Base-by-base conservation (phyloP, 352 stramenopile species). In the Phytopythium vexans region DNA sequence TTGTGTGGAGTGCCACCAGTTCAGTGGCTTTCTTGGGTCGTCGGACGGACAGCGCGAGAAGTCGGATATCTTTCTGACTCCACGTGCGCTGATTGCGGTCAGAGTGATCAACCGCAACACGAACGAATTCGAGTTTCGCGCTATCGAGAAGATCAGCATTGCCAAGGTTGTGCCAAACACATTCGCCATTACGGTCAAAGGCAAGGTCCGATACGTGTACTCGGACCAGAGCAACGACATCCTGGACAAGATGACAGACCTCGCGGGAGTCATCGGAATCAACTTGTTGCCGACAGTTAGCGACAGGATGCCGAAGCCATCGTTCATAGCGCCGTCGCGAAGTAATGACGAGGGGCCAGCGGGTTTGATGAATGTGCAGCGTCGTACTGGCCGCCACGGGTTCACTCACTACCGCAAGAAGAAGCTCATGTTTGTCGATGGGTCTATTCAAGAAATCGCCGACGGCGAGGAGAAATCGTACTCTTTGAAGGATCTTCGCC, bases 131-230 rank as follows among this genome's bases (percentile, higher is more conserved):
- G 80, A 91, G 49, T 93, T 79, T 37, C 70, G 78, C 6, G 62
- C 56, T 14, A 88, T 92, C 37, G 60, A 86, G 45, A 63, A 73
- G 33, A 61, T 91, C 31, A 71, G 60, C 14, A 49, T 76, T 37
- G 74, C 78, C 1, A 66, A 52, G 3, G 44, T 65, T 16, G 81
- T 74, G 15, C 72, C 68, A 21, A 82, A 91, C 41, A 71, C 73
- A 31, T 77, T 93, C n/a, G 69, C 82, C 0, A 46, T 93, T 8
- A 77, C 60, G 1, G 46, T 81, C 11, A 80, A 81, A 47, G 71
- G 70, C n/a, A 89, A 89, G 47, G 33, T 83, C 37, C 77, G 83
- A 48, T 91, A 88, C 46, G 53, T 93, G 11, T 91, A 91, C 50
- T 89, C 78, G 0, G 80, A 89, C 33, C 74, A 87, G 36, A 70